phyloP scores from a whole-genome alignment of 1,139 yeast genomes.

The Diutina ranongensis region DNA sequence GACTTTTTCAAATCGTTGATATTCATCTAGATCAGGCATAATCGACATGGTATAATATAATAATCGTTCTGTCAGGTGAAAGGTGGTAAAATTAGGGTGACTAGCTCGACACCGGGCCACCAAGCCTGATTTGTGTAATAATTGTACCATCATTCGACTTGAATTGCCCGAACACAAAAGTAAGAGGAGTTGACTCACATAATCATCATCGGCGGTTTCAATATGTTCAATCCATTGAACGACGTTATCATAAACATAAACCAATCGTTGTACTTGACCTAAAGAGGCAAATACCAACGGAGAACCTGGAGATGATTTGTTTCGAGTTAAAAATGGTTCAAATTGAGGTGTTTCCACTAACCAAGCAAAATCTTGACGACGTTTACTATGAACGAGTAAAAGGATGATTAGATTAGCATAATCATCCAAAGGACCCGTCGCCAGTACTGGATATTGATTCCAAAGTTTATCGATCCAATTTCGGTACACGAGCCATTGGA shows the following conservation, averaged over 20 bases:
- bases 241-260: neutral
- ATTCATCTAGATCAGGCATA: neutral
- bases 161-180: neutral
- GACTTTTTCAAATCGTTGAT: neutral
- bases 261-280: neutral
- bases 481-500: neutral
- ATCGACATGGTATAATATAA: neutral
- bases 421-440: neutral
- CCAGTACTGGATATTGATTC: neutral
- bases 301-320: neutral
- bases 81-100: neutral
- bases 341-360: neutral
- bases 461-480: neutral
- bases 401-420: neutral
- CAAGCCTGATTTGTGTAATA: neutral
- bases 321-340: neutral
- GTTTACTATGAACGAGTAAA: neutral
- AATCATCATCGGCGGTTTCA: neutral
- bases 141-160: neutral
- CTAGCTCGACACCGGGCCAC: constrained; percentile 5
- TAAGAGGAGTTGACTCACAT: neutral
- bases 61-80: neutral
- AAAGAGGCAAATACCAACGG: neutral
- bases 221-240: neutral
- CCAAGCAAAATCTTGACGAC: too few species aligned